These are phyloP conservation scores for Tylopilus sp. DNA, from an alignment of 1,284 basidiomycete species.

Conservation along the genomic window DNA sequence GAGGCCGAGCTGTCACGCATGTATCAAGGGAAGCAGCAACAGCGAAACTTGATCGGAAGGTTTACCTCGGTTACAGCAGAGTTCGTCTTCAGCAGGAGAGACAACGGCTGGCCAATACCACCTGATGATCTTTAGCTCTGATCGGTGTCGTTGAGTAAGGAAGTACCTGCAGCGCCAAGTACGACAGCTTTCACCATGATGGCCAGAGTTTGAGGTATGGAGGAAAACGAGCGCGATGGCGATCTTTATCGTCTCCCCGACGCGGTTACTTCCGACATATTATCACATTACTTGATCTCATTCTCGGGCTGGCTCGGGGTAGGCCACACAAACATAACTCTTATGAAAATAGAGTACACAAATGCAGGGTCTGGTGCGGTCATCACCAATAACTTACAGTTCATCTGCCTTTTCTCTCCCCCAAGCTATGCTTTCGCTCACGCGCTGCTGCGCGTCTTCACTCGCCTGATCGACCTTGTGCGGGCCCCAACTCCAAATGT, in stretches of 20 bases:
- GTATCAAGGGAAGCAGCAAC: background rate
- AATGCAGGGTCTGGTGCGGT: too few relatives aligned
- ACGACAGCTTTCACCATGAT: slow-evolving; percentile 90
- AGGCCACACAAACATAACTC: too few relatives aligned
- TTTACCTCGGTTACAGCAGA: slow-evolving; percentile 72
- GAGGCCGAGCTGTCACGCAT: slow-evolving; percentile 60
- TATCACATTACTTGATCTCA: too few relatives aligned
- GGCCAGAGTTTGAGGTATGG: slow-evolving; percentile 39
- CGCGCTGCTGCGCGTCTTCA: slow-evolving; percentile 21
- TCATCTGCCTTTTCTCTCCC: slow-evolving; percentile 27
- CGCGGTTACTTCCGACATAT: slow-evolving; percentile 20
- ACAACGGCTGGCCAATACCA: slow-evolving; percentile 91
- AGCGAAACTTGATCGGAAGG: slow-evolving; percentile 1
- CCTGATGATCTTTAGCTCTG: slow-evolving; percentile 40
- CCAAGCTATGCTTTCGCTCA: slow-evolving; percentile 16
- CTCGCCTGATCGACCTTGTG: slow-evolving; percentile 32
- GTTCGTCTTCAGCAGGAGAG: slow-evolving; percentile 86
- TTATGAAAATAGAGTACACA: too few relatives aligned
- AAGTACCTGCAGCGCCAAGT: slow-evolving; percentile 83
- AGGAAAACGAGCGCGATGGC: background rate
- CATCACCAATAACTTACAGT: background rate
- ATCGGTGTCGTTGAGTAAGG: background rate
- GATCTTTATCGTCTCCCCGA: slow-evolving; percentile 21
- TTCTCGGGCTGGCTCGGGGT: too few relatives aligned
- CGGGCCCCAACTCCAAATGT: slow-evolving; percentile 20